phyloP scores from a whole-genome alignment of 345 rosid species.

The Eutrema japonicum region DNA sequence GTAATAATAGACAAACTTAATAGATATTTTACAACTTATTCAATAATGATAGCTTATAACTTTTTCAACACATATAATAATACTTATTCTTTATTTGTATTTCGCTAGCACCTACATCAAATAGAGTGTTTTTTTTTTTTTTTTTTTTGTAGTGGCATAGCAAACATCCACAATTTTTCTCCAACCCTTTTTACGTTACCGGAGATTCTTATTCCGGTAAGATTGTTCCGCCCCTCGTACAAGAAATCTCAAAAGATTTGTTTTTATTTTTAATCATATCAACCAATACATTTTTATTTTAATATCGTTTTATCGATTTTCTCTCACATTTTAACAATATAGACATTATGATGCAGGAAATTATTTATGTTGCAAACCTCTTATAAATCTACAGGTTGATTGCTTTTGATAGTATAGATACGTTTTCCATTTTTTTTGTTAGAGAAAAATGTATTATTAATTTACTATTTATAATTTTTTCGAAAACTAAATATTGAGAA shows the following conservation, averaged over 20 bases:
- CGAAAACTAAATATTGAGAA: not conserved
- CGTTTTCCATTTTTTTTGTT: not conserved
- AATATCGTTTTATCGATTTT: not conserved
- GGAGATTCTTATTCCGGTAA: constrained; percentile 76
- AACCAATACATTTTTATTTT: not conserved
- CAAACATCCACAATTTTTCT: constrained; percentile 54
- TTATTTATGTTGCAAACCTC: not conserved
- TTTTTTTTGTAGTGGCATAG: constrained; percentile 54
- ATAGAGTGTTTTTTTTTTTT: not conserved
- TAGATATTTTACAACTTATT: too few relatives aligned
- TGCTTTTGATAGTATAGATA: not conserved
- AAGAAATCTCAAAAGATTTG: constrained; percentile 43
- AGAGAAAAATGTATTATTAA: not conserved
- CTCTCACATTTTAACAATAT: not conserved
- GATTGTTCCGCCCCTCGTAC: constrained; percentile 53
- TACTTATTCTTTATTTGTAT: too few relatives aligned
- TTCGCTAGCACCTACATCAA: too few relatives aligned
- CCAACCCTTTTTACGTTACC: constrained; percentile 52
- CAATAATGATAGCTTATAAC: too few relatives aligned
- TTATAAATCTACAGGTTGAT: constrained; percentile 29
- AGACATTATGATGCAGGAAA: constrained; percentile 15
- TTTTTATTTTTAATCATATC: not conserved
- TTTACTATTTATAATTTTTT: not conserved
- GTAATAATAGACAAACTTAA: constrained; percentile 19
- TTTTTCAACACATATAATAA: too few relatives aligned